phyloP scores from a whole-genome alignment of 208 protist species.

The Crithidia bombi region DNA sequence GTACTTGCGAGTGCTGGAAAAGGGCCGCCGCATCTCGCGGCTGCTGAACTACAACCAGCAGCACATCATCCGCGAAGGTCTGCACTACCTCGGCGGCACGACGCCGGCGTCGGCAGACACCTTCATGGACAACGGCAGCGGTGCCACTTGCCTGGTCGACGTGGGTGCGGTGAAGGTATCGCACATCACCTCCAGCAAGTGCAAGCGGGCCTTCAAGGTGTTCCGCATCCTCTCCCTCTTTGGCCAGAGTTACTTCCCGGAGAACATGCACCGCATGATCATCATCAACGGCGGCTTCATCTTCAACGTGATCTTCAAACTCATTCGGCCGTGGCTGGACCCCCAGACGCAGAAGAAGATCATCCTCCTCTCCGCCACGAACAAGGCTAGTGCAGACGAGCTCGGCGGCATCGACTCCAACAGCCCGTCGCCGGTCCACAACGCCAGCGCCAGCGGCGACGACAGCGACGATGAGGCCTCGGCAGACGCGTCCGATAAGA shows the following conservation, averaged over 20 bases:
- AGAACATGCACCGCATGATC: slow-evolving; percentile 72
- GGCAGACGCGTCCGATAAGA: slow-evolving; percentile 1
- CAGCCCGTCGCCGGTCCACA: slow-evolving; percentile 10
- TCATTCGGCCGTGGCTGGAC: slow-evolving; percentile 59
- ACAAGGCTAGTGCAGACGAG: slow-evolving; percentile 43
- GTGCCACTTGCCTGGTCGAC: slow-evolving; percentile 46
- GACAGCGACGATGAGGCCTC: slow-evolving; percentile 42
- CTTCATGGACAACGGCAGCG: slow-evolving; percentile 56
- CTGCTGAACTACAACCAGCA: slow-evolving; percentile 57
- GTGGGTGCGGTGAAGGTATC: slow-evolving; percentile 52
- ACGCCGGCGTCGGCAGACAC: slow-evolving; percentile 13
- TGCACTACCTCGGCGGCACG: slow-evolving; percentile 25
- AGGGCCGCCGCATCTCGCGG: slow-evolving; percentile 54
- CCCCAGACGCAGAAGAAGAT: slow-evolving; percentile 69
- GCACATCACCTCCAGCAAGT: slow-evolving; percentile 56
- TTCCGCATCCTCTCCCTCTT: slow-evolving; percentile 51
- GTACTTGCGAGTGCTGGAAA: slow-evolving; percentile 59
- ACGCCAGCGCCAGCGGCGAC: slow-evolving; percentile 19
- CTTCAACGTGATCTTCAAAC: slow-evolving; percentile 58
- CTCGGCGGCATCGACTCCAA: slow-evolving; percentile 24
- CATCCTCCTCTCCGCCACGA: slow-evolving; percentile 48
- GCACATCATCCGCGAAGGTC: slow-evolving; percentile 42
- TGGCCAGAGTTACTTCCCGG: slow-evolving; percentile 64
- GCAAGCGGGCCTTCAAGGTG: slow-evolving; percentile 41
- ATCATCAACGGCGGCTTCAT: slow-evolving; percentile 65